phyloP scores from a whole-genome alignment of 495 filamentous ascomycete genomes.

The Podospora tetraspora region DNA sequence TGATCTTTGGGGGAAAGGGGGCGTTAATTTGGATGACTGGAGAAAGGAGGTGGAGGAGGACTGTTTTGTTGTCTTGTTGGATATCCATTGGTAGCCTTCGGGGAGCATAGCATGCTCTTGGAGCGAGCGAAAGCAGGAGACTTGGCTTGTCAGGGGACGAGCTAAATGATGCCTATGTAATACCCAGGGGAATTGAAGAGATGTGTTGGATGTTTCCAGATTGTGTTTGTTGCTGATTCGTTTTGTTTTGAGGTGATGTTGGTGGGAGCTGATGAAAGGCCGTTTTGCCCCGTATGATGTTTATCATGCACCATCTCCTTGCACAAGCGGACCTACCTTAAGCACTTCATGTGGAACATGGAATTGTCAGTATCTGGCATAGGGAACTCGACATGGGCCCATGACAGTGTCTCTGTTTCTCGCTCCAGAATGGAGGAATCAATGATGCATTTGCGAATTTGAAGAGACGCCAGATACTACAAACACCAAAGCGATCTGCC shows the following conservation, averaged over 20 bases:
- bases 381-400: no score
- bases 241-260: neutral
- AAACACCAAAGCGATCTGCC: neutral
- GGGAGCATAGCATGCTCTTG: neutral
- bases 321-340: no score
- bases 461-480: neutral
- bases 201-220: neutral
- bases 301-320: no score
- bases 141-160: neutral
- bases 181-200: neutral
- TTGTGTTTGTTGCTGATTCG: neutral
- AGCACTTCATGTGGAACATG: no score
- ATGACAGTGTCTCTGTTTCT: neutral
- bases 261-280: no score
- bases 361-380: no score
- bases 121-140: neutral
- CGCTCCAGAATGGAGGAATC: neutral
- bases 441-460: neutral
- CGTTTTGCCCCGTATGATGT: no score
- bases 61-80: neutral
- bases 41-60: neutral
- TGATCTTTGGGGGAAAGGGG: neutral
- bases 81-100: neutral
- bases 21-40: neutral
- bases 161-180: neutral